Evolutionary conservation across 2,329 filamentous ascomycete species (phyloP), one percentile per base, ranked within the genome.

Genomic region (Aureobasidium namibiae): DNA sequence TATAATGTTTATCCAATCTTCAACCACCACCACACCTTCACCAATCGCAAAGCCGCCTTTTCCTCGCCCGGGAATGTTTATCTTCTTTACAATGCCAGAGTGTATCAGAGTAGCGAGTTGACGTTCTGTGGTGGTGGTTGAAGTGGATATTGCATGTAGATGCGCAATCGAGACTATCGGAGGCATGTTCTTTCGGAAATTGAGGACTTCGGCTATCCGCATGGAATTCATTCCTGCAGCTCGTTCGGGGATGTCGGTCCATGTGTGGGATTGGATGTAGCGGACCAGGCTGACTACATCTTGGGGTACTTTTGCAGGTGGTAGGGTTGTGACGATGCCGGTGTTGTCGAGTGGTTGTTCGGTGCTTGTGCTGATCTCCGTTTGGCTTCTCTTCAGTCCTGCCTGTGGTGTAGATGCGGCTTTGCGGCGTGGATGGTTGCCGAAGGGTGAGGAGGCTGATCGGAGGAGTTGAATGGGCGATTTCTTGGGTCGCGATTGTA

Each of bases 121-220:
- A 46, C 87, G 77, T 70, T 90, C 87, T 1, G 83, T 83, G 1
- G 75, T 76, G 0, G 86, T 88, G 1, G 86, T 82, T 2, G 82
- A 84, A 10, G 72, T 73, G 45, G 87, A 76, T 1, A 90, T 71
- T 1, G 85, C 81, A 62, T 86, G 81, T 7, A 91, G 69, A 68
- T 91, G 87, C 1, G 84, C 80, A 21, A 84, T 70, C 0, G 84
- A 86, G 5, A 87, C 82, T 23, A 90, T 75, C 0, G 83, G 83
- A 10, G 88, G 85, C 39, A 89, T 70, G 14, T 72, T 72, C 33
- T 71, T 73, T 18, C 86, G 78, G 67, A 82, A 85, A 62, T 84
- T 82, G 56, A 90, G 75, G 16, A 88, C 73, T 66, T 87, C 81
- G 2, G 85, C 77, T 14, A 84, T 83, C 11, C 84, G 77, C 21